Conservation (phyloP, 1,284 basidiomycete genomes). For the Ustilago hordei region DNA sequence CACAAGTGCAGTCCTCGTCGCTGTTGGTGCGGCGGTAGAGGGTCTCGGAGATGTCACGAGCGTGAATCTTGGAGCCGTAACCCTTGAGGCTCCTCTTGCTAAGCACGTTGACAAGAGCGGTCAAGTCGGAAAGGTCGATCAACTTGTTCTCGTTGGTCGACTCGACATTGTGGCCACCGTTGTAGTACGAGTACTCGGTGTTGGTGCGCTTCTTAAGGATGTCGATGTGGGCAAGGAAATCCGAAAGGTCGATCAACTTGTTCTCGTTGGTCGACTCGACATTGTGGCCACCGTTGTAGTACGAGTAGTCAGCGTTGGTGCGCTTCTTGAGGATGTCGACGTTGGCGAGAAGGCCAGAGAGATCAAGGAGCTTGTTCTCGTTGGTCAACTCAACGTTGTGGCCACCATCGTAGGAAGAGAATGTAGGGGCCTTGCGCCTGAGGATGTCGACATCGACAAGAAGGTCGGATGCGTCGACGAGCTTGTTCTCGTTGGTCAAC, state of each 20-base stretch:
- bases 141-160: slow-evolving; percentile 51
- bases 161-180: slow-evolving; percentile 46
- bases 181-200: slow-evolving; percentile 24
- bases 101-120: slow-evolving; percentile 43
- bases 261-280: slow-evolving; percentile 34
- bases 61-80: slow-evolving; percentile 35
- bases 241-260: slow-evolving; percentile 35
- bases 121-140: slow-evolving; percentile 42
- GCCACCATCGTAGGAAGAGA: slow-evolving; percentile 27
- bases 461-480: slow-evolving; percentile 30
- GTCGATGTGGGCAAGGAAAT: slow-evolving; percentile 22
- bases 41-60: slow-evolving; percentile 40
- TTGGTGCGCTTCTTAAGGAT: slow-evolving; percentile 28
- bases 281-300: slow-evolving; percentile 39
- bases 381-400: slow-evolving; percentile 35
- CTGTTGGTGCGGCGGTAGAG: slow-evolving; percentile 44
- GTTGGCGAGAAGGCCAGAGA: slow-evolving; percentile 22
- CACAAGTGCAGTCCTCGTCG: slow-evolving; percentile 53
- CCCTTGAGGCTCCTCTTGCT: slow-evolving; percentile 38
- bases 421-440: slow-evolving; percentile 18
- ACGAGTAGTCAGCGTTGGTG: slow-evolving; percentile 8
- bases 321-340: slow-evolving; percentile 36
- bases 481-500: no score
- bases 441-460: slow-evolving; percentile 29
- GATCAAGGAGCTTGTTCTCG: slow-evolving; percentile 26